A percentile compares a stretch with the other conserved stretches of the same genome.
Evolutionary conservation across 2,329 filamentous ascomycete species (phyloP).

Genomic region (Chaetomium sp.): DNA sequence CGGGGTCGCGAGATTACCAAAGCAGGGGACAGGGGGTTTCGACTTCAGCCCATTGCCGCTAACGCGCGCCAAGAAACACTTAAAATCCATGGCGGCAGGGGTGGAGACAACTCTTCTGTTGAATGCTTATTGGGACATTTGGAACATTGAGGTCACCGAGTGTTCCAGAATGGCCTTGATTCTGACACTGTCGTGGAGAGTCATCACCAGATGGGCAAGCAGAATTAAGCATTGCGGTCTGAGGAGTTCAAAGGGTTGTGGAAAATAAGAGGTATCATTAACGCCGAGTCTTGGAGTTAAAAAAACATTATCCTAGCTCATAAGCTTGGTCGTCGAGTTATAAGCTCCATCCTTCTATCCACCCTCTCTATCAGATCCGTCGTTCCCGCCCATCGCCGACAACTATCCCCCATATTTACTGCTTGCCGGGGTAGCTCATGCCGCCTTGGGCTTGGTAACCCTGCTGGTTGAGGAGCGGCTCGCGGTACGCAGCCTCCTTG

Average conservation of each 20-base stretch:
- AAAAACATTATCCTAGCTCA: too few relatives aligned
- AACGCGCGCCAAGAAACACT: not conserved
- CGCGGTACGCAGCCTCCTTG: conserved; percentile 39
- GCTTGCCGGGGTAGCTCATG: conserved; percentile 25
- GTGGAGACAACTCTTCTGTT: not conserved
- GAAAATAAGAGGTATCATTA: too few relatives aligned
- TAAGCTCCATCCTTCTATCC: not conserved
- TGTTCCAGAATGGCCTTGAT: too few relatives aligned
- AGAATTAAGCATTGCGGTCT: too few relatives aligned
- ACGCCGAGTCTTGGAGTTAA: too few relatives aligned
- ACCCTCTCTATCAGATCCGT: not conserved
- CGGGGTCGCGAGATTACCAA: not conserved
- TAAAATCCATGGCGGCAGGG: not conserved
- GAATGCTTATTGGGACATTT: not conserved
- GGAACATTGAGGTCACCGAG: too few relatives aligned
- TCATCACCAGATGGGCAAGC: too few relatives aligned
- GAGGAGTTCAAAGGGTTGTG: too few relatives aligned
- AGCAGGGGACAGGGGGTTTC: not conserved
- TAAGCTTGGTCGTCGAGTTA: too few relatives aligned
- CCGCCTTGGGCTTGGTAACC: conserved; percentile 28
- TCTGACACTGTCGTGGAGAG: too few relatives aligned
- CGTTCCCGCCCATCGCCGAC: not conserved
- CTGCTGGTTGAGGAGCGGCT: conserved; percentile 25
- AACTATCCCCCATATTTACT: not conserved
- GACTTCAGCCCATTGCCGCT: conserved; percentile 2